Percentiles rank a stretch among this genome's conserved stretches.
Evolutionary conservation across 2,329 filamentous ascomycete genomes (phyloP).

Genomic region (Fusarium proliferatum): DNA sequence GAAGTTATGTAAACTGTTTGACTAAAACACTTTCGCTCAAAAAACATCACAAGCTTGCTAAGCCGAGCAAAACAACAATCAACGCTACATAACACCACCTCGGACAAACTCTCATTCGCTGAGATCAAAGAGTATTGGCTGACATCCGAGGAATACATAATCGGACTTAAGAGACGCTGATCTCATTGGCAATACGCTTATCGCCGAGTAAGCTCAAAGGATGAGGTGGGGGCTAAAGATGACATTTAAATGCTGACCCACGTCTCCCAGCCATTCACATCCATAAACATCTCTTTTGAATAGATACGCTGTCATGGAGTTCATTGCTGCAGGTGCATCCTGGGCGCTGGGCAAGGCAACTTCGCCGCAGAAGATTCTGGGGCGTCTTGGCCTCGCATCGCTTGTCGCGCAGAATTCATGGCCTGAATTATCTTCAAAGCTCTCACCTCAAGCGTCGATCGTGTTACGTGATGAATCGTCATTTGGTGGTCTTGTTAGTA

Average conservation of each 20-base stretch:
- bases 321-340: constrained; percentile 20
- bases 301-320: background rate
- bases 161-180: background rate
- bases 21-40: no score
- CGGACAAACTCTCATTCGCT: background rate
- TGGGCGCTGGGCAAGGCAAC: constrained; percentile 8
- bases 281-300: rapidly evolving
- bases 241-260: background rate
- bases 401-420: background rate
- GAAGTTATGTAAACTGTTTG: background rate
- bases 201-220: background rate
- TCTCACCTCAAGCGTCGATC: constrained; percentile 23
- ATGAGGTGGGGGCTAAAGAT: background rate
- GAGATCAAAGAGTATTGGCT: background rate
- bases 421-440: constrained; percentile 10
- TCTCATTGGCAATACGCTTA: background rate
- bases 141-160: background rate
- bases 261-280: no score
- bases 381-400: constrained; percentile 12
- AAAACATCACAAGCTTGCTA: background rate
- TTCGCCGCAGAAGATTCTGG: constrained; percentile 8
- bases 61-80: no score
- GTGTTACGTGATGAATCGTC: background rate
- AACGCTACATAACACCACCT: no score
- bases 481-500: background rate